These are phyloP conservation scores for Conticribra weissflogii DNA, from an alignment of 108 stramenopile species.

Conservation along the genomic window DNA sequence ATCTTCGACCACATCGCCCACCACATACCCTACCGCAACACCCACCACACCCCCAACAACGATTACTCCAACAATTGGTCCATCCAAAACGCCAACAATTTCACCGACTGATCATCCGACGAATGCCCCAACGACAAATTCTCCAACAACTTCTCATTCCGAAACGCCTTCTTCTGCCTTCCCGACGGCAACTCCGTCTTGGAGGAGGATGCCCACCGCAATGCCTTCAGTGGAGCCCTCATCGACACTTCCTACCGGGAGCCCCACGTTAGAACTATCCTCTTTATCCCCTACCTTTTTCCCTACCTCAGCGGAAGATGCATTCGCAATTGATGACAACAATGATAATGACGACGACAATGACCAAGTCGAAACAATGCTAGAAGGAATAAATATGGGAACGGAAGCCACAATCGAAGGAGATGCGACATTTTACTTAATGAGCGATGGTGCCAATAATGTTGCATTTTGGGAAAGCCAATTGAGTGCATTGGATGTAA, in stretches of 20 bases:
- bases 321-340: too few relatives aligned
- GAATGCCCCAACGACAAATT: not conserved
- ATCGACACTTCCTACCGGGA: too few relatives aligned
- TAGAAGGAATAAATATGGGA: too few relatives aligned
- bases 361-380: too few relatives aligned
- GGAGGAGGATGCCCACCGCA: too few relatives aligned
- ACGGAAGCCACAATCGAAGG: constrained; percentile 6
- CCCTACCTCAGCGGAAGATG: too few relatives aligned
- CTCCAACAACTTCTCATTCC: not conserved
- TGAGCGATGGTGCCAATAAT: constrained; percentile 29
- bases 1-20: not conserved
- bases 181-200: too few relatives aligned
- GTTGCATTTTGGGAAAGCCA: constrained; percentile 10
- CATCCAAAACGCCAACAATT: not conserved
- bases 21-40: not conserved
- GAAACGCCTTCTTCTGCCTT: not conserved
- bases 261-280: too few relatives aligned
- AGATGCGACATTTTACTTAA: constrained; percentile 26
- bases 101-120: constrained; percentile 1
- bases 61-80: not conserved
- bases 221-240: too few relatives aligned
- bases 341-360: too few relatives aligned
- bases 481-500: constrained; percentile 4
- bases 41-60: not conserved
- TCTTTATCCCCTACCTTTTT: too few relatives aligned